Percentiles rank a stretch among this genome's conserved stretches.
phyloP scores from a whole-genome alignment of 768 basidiomycete genomes.

The Macrolepiota fuliginosa region DNA sequence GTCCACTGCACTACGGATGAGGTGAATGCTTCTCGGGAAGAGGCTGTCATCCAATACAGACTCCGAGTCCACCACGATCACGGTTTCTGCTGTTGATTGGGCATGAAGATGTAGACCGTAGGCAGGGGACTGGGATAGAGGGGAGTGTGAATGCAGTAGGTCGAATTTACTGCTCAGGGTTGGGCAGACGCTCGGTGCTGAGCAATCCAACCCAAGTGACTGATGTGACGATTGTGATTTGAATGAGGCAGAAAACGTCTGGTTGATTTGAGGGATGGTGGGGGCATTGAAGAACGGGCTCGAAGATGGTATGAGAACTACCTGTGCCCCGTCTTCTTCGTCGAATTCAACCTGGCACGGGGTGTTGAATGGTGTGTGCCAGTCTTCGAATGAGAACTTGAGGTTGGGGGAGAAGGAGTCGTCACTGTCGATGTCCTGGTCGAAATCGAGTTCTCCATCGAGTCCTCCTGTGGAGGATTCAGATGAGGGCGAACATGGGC shows the following conservation, averaged over 20 bases:
- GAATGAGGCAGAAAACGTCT: not conserved
- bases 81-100: not conserved
- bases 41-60: not conserved
- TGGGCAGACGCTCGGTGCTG: constrained; percentile 22
- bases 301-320: constrained; percentile 34
- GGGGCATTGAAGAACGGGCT: constrained; percentile 34
- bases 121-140: not conserved
- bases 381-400: constrained; percentile 14
- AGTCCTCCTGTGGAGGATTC: constrained; percentile 12
- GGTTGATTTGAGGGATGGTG: constrained; percentile 25
- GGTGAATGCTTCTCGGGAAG: not conserved
- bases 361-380: constrained; percentile 6
- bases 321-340: constrained; percentile 30
- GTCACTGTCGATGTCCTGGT: not conserved
- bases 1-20: not conserved
- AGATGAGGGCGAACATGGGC: not conserved
- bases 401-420: constrained; percentile 10
- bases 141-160: constrained; percentile 14
- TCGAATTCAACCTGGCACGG: constrained; percentile 6
- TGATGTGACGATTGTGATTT: not conserved
- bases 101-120: not conserved
- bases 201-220: constrained; percentile 27
- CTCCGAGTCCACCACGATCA: not conserved
- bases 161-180: constrained; percentile 17
- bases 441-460: not conserved